phyloP scores from a whole-genome alignment of 768 basidiomycete genomes.

The Suillus hirtellus region DNA sequence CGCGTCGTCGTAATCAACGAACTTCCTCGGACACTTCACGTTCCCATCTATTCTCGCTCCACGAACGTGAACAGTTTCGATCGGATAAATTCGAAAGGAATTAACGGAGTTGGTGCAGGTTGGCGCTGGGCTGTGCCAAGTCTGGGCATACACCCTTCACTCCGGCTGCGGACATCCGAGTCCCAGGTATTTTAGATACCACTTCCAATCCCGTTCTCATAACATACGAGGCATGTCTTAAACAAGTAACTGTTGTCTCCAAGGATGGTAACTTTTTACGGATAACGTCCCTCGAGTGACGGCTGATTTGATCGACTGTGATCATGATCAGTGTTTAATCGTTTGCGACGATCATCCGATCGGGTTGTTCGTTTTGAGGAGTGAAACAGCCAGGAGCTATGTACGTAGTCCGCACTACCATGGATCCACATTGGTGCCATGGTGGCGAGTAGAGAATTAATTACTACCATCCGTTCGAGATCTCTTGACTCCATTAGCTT shows the following conservation, averaged over 20 bases:
- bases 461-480: slow-evolving; percentile 26
- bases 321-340: slow-evolving; percentile 35
- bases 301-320: slow-evolving; percentile 30
- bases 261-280: slow-evolving; percentile 15
- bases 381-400: not conserved
- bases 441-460: not conserved
- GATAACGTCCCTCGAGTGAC: slow-evolving; percentile 22
- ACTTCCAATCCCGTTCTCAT: slow-evolving; percentile 5
- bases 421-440: not conserved
- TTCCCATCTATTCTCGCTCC: slow-evolving; percentile 4
- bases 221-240: slow-evolving; percentile 6
- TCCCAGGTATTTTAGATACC: not conserved
- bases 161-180: slow-evolving; percentile 9
- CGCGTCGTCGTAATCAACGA: slow-evolving; percentile 1
- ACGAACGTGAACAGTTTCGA: not conserved
- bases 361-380: slow-evolving; percentile 8
- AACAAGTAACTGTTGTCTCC: slow-evolving; percentile 11
- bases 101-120: slow-evolving; percentile 5
- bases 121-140: slow-evolving; percentile 5
- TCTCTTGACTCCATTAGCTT: slow-evolving; percentile 22
- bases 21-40: slow-evolving; percentile 4
- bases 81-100: slow-evolving; percentile 2
- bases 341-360: slow-evolving; percentile 16
- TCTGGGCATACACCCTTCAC: slow-evolving; percentile 3
- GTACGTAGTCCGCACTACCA: not conserved